phyloP scores from a whole-genome alignment of 2,329 filamentous ascomycete species.

The Xylaria multiplex region DNA sequence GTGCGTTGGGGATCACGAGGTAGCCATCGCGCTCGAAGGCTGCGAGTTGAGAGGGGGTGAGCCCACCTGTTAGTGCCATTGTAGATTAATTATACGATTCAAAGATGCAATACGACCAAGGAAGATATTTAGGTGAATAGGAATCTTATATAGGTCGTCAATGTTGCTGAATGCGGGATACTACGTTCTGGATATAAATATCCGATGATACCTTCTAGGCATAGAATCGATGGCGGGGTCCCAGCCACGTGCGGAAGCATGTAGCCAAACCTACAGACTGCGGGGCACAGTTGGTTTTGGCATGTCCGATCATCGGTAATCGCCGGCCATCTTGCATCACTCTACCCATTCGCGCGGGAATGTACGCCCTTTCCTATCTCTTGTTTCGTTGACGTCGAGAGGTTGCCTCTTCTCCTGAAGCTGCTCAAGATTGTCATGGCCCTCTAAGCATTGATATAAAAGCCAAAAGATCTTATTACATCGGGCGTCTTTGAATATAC shows the following conservation, averaged over 20 bases:
- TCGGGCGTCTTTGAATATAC: too few species aligned
- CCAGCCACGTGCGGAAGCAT: slow-evolving; percentile 16
- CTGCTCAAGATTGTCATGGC: too few species aligned
- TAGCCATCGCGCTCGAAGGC: slow-evolving; percentile 87
- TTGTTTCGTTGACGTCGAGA: too few species aligned
- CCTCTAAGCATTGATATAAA: too few species aligned
- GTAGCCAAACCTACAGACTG: not conserved
- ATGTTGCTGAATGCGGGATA: not conserved
- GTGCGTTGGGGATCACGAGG: slow-evolving; percentile 83
- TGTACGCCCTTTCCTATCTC: not conserved
- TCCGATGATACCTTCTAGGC: not conserved
- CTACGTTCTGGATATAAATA: not conserved
- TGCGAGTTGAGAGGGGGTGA: slow-evolving; percentile 76
- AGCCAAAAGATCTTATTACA: too few species aligned
- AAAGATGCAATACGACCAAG: not conserved
- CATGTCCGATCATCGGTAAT: too few species aligned
- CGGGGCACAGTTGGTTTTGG: too few species aligned
- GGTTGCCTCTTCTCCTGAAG: too few species aligned
- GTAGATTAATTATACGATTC: not conserved
- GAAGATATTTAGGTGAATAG: not conserved
- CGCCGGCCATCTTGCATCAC: too few species aligned
- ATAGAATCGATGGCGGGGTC: slow-evolving; percentile 24
- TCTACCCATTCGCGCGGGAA: too few species aligned
- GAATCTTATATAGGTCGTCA: not conserved
- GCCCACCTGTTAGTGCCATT: slow-evolving; percentile 57